Percentiles rank a stretch among this genome's conserved stretches.
Evolutionary conservation across 2,329 filamentous ascomycete genomes (phyloP).

Genomic region (Epichloe elymi): DNA sequence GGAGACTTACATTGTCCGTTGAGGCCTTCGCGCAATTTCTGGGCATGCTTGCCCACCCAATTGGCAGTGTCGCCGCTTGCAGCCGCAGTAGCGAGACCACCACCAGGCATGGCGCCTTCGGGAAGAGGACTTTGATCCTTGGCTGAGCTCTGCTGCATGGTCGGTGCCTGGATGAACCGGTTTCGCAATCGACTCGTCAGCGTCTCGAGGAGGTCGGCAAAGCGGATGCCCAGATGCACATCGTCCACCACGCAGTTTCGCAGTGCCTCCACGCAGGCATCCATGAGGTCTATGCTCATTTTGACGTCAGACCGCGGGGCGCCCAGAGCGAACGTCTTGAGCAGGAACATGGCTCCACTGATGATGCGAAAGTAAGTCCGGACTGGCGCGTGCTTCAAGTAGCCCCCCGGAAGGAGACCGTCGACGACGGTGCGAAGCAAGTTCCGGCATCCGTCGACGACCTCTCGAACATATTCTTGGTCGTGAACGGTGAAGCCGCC

Average conservation of each 20-base stretch:
- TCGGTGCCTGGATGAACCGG: conserved; percentile 56
- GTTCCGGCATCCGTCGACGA: conserved; percentile 65
- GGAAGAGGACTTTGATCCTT: conserved; percentile 29
- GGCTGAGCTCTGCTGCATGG: conserved; percentile 26
- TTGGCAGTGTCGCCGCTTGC: conserved; percentile 13
- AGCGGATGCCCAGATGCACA: conserved; percentile 72
- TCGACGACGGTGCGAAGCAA: conserved; percentile 68
- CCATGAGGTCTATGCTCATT: conserved; percentile 61
- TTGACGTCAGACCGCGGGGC: conserved; percentile 68
- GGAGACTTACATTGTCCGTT: conserved; percentile 22
- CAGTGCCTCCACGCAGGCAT: conserved; percentile 59
- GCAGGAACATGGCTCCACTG: conserved; percentile 69
- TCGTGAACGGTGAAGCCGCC: conserved; percentile 53
- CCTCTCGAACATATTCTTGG: conserved; percentile 61
- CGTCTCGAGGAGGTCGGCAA: conserved; percentile 70
- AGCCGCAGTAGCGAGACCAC: background rate
- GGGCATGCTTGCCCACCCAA: conserved; percentile 25
- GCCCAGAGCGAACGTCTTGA: conserved; percentile 74
- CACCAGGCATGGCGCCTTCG: conserved; percentile 12
- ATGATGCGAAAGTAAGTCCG: conserved; percentile 80
- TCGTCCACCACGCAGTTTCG: conserved; percentile 73
- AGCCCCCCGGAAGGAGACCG: conserved; percentile 58
- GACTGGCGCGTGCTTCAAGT: conserved; percentile 71
- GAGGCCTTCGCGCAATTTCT: conserved; percentile 27
- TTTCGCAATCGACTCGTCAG: conserved; percentile 61